Base-by-base conservation (phyloP, 257 asterid genomes). In the Voacanga thouarsii region DNA sequence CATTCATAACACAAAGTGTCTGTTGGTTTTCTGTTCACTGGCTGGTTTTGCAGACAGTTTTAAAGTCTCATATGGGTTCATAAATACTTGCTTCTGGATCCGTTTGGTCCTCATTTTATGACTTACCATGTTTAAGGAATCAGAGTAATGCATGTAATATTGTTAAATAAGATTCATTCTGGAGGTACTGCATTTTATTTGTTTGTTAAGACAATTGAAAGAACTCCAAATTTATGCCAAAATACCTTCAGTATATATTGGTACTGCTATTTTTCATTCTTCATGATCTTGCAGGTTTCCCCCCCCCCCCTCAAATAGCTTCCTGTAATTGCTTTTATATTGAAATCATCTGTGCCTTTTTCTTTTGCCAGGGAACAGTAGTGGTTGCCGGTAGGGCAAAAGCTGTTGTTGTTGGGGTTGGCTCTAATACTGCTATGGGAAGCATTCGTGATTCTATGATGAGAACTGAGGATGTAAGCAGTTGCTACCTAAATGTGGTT, bases 351-450 rank as follows among this genome's bases (percentile, higher is more conserved):
- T 57, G 28, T 37, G 70, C 74, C 82, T 71, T 78, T 51, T 79
- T 75, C 56, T 65, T 75, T 85, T 82, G 84, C 64, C 88, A 96
- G 99, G 99, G 99, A 76, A 96, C 98, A 72, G 80, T 90, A 75
- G 99, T 93, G 73, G 99, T 90, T 72, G 90, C 95, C 84, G 99
- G 99, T 79, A 89, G 99, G 87, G 97, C 99, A 71, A 96, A 92
- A 80, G 96, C 99, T 79, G 86, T 93, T 77, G 99, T 96, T 49
- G 81, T 88, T 78, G 98, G 92, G 74, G 97, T 93, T 85, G 99
- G 99, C 86, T 88, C 99, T 78, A 96, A 93, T 87, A 96, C 99
- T 81, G 99, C 99, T 75, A 96, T 96, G 99, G 99, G 99, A 75
- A 93, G 90, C 89, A 96, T 96, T 83, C 97, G 97, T 8, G 99